Percentiles rank a stretch among this genome's conserved stretches.
These are phyloP conservation scores for Candida chauliodis DNA, from an alignment of 805 yeast genomes.

Conservation along the genomic window DNA sequence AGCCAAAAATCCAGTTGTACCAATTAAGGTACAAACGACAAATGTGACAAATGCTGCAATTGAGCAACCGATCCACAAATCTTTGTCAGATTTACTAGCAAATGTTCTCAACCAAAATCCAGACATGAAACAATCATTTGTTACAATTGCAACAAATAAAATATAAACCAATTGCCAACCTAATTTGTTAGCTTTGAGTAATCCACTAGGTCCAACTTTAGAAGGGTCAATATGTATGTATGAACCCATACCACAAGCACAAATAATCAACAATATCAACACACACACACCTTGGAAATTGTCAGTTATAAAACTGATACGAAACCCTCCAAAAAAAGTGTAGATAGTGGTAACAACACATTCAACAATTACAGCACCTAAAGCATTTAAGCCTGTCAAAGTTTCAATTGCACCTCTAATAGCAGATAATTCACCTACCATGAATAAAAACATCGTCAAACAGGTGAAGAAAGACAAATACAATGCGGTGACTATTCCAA, in stretches of 20 bases:
- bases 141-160: slow-evolving; percentile 77
- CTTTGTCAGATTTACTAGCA: slow-evolving; percentile 76
- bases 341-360: slow-evolving; percentile 84
- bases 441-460: slow-evolving; percentile 77
- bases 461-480: slow-evolving; percentile 79
- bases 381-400: slow-evolving; percentile 72
- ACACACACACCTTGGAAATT: slow-evolving; percentile 79
- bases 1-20: slow-evolving; percentile 80
- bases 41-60: slow-evolving; percentile 70
- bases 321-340: slow-evolving; percentile 86
- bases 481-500: slow-evolving; percentile 67
- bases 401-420: slow-evolving; percentile 73
- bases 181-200: slow-evolving; percentile 61
- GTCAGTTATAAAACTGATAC: slow-evolving; percentile 84
- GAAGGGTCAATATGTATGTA: slow-evolving; percentile 63
- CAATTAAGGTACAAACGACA: slow-evolving; percentile 65
- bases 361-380: slow-evolving; percentile 80
- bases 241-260: slow-evolving; percentile 75
- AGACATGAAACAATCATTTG: slow-evolving; percentile 85
- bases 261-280: slow-evolving; percentile 60
- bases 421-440: slow-evolving; percentile 85
- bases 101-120: slow-evolving; percentile 95
- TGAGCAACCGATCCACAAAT: slow-evolving; percentile 69
- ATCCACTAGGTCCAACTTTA: slow-evolving; percentile 59
- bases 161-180: slow-evolving; percentile 92